phyloP scores from a whole-genome alignment of 352 stramenopile genomes.

The Discostella stelligera region DNA sequence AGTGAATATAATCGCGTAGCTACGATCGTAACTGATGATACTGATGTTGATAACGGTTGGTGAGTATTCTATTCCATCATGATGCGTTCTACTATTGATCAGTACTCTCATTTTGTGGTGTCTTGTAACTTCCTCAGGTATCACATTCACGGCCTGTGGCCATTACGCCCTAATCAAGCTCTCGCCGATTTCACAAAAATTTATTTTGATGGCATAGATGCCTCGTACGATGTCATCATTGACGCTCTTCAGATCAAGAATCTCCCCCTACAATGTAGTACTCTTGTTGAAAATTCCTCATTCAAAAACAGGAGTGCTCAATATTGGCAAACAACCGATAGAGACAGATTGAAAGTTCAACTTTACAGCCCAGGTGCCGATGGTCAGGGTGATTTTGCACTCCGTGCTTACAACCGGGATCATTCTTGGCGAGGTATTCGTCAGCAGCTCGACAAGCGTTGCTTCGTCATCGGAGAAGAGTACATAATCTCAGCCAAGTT shows the following conservation, averaged over 20 bases:
- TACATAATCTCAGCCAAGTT: constrained; percentile 56
- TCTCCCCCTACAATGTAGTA: constrained; percentile 36
- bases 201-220: constrained; percentile 43
- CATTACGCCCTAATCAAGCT: constrained; percentile 29
- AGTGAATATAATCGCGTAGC: constrained; percentile 37
- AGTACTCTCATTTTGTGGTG: not conserved
- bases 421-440: constrained; percentile 33
- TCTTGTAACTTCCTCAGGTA: constrained; percentile 40
- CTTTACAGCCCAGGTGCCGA: constrained; percentile 29
- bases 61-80: constrained; percentile 22
- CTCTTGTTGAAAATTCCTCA: constrained; percentile 48
- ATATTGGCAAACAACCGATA: constrained; percentile 43
- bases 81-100: not conserved
- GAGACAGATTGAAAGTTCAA: constrained; percentile 27
- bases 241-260: constrained; percentile 42
- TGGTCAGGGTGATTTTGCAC: constrained; percentile 42
- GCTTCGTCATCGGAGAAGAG: constrained; percentile 44
- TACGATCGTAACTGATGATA: constrained; percentile 26
- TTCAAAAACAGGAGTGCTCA: constrained; percentile 29
- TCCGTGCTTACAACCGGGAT: constrained; percentile 44
- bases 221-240: constrained; percentile 38
- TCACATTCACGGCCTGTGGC: constrained; percentile 39
- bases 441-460: constrained; percentile 48
- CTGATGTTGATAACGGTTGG: constrained; percentile 45
- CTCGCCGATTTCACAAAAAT: constrained; percentile 36